A percentile compares a stretch with the other conserved stretches of the same genome.
Evolutionary conservation across 805 yeast genomes (phyloP).

Genomic region (Saccharomycopsis oosterbeekiorum): DNA sequence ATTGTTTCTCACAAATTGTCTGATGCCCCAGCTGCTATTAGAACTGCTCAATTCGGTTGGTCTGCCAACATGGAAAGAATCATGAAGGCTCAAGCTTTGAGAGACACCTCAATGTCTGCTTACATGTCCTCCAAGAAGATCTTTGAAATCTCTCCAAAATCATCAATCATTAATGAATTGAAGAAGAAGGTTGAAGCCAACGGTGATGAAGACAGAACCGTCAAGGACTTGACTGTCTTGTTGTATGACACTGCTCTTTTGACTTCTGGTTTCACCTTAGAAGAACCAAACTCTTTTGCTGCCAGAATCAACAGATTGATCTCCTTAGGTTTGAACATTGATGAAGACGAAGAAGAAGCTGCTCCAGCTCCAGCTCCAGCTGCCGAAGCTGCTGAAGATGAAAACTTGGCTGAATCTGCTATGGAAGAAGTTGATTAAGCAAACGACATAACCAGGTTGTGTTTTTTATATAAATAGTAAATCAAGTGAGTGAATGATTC

Average conservation of each 20-base stretch:
- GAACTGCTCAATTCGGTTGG: constrained; percentile 99
- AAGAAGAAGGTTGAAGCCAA: constrained; percentile 93
- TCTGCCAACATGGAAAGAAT: constrained; percentile 99
- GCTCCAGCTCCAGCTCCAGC: constrained; percentile 33
- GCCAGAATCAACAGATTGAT: constrained; percentile 96
- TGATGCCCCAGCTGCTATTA: constrained; percentile 99
- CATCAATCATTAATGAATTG: constrained; percentile 90
- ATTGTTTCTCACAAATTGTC: constrained; percentile 94
- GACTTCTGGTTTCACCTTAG: constrained; percentile 97
- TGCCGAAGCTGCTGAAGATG: constrained; percentile 33
- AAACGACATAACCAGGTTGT: not conserved
- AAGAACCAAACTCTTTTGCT: constrained; percentile 97
- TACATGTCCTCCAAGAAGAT: constrained; percentile 99
- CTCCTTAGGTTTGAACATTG: constrained; percentile 96
- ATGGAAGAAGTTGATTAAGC: constrained; percentile 98
- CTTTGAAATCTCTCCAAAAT: constrained; percentile 95
- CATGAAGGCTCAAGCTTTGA: constrained; percentile 99
- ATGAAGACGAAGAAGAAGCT: constrained; percentile 62
- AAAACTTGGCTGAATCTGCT: constrained; percentile 78
- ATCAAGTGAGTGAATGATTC: not conserved
- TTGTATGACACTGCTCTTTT: constrained; percentile 96
- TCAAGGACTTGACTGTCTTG: constrained; percentile 92
- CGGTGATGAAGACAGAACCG: constrained; percentile 97
- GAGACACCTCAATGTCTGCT: constrained; percentile 97
- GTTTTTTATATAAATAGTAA: not conserved